phyloP scores from a whole-genome alignment of 2,329 filamentous ascomycete genomes.

The Canariomyces notabilis region DNA sequence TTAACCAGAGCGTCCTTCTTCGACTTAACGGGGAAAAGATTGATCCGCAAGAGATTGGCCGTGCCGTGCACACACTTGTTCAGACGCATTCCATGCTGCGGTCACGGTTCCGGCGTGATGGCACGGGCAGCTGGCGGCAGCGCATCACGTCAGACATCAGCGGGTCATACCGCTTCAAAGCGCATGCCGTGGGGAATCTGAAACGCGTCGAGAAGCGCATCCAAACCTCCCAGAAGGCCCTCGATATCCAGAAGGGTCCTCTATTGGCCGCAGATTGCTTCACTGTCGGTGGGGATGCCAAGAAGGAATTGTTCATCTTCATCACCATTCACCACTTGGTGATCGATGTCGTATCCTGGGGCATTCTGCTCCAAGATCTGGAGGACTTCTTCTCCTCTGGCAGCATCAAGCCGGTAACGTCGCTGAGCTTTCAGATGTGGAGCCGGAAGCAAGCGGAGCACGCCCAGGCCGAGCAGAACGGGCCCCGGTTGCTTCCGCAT shows the following conservation, averaged over 20 bases:
- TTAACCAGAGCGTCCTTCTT: constrained; percentile 42
- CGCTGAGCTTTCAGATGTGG: constrained; percentile 36
- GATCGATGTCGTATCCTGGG: constrained; percentile 43
- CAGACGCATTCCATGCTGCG: constrained; percentile 34
- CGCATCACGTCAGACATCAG: constrained; percentile 22
- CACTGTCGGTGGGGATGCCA: constrained; percentile 3
- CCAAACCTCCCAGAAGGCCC: constrained; percentile 15
- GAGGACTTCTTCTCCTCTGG: constrained; percentile 33
- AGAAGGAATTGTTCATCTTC: constrained; percentile 22
- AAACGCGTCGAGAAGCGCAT: constrained; percentile 22
- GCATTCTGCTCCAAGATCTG: constrained; percentile 40
- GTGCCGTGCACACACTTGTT: constrained; percentile 27
- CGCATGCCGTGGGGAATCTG: constrained; percentile 16
- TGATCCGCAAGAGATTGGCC: constrained; percentile 7
- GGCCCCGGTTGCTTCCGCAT: constrained; percentile 17
- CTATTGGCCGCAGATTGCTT: constrained; percentile 25
- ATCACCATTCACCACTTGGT: constrained; percentile 34
- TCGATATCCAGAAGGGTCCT: constrained; percentile 24
- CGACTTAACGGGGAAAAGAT: constrained; percentile 28
- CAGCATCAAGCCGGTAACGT: constrained; percentile 10
- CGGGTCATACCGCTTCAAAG: constrained; percentile 23
- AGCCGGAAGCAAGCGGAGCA: constrained; percentile 32
- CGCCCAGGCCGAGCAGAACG: constrained; percentile 14
- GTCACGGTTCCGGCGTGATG: constrained; percentile 28
- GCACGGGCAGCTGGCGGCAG: constrained; percentile 25